Evolutionary conservation across 305 asterid genomes (phyloP).

Genomic region (Solanum aculeatissimum): DNA sequence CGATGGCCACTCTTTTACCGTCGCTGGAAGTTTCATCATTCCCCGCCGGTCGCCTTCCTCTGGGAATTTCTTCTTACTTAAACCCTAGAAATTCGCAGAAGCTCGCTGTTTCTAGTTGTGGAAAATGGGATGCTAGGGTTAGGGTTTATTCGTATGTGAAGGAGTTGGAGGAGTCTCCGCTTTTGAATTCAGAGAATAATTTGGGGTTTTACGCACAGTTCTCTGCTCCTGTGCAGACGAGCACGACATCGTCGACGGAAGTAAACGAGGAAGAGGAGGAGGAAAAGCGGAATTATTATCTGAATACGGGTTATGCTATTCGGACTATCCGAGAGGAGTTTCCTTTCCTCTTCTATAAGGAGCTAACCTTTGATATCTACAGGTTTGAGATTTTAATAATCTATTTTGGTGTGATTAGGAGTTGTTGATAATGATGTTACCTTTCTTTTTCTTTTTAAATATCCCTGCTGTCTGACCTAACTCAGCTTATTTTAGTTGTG

Average conservation of each 20-base stretch:
- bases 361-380: conserved; percentile 72
- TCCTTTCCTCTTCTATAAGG: conserved; percentile 63
- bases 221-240: conserved; percentile 36
- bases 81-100: not conserved
- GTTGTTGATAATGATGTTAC: not conserved
- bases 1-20: conserved; percentile 45
- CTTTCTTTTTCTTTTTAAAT: not conserved
- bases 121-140: conserved; percentile 21
- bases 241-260: conserved; percentile 19
- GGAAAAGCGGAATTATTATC: conserved; percentile 61
- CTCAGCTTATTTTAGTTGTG: not conserved
- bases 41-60: conserved; percentile 15
- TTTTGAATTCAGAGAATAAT: conserved; percentile 25
- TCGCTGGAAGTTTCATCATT: conserved; percentile 43
- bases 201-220: conserved; percentile 31
- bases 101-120: not conserved
- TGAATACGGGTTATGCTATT: conserved; percentile 86
- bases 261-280: conserved; percentile 32
- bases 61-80: not conserved
- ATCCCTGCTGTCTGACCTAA: not conserved
- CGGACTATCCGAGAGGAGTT: conserved; percentile 85
- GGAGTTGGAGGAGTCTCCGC: conserved; percentile 41
- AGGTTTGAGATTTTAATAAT: conserved; percentile 30
- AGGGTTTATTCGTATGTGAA: conserved; percentile 33
- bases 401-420: not conserved